phyloP scores from a whole-genome alignment of 176 grass and related monocot species.

The Saccharum spontaneum region DNA sequence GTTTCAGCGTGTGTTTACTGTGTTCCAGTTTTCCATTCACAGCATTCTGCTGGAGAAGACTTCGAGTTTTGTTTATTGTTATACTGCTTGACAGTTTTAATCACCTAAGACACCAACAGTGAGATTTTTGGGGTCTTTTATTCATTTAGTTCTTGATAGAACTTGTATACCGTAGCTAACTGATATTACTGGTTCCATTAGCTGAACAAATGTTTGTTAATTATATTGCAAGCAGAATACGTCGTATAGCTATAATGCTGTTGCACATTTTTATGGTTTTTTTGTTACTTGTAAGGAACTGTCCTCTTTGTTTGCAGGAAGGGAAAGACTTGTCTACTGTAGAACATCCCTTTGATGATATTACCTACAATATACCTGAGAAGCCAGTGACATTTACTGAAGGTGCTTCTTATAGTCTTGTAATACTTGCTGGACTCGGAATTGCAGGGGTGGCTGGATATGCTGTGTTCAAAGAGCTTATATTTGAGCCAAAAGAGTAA shows the following conservation, averaged over 20 bases:
- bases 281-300: conserved; percentile 22
- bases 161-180: neutral
- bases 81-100: conserved; percentile 19
- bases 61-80: neutral
- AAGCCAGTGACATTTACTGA: conserved; percentile 90
- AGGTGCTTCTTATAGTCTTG: conserved; percentile 87
- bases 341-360: conserved; percentile 94
- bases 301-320: conserved; percentile 39
- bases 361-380: conserved; percentile 94
- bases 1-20: neutral
- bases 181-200: conserved; percentile 15
- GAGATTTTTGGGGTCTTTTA: neutral
- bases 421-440: conserved; percentile 88
- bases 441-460: conserved; percentile 88
- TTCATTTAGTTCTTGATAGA: neutral
- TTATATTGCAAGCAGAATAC: neutral
- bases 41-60: neutral
- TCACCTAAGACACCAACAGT: neutral
- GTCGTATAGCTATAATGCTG: neutral
- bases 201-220: conserved; percentile 1
- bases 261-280: conserved; percentile 13
- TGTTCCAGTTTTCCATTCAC: conserved; percentile 20
- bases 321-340: conserved; percentile 72
- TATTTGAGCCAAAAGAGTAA: conserved; percentile 99
- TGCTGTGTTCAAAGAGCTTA: conserved; percentile 95